Base-by-base conservation (phyloP, 805 yeast genomes). In the Pichia thaimueangensis region DNA sequence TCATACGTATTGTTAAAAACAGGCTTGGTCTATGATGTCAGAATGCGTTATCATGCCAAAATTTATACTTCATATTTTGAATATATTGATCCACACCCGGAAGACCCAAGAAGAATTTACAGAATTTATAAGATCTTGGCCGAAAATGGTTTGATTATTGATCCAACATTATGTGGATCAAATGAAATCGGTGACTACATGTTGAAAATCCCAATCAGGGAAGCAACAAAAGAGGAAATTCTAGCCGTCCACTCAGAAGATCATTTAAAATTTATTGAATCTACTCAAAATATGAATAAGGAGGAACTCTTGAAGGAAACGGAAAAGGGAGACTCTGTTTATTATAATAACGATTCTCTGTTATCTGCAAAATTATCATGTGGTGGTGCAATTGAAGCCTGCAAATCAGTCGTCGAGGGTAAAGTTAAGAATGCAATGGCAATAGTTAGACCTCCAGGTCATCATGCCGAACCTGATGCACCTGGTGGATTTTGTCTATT, bases 71-170 rank as follows among this genome's bases (percentile, higher is more conserved):
- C 93, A 2, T 86, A 91, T 52, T 85, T 78, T 54, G 96, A 91
- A 61, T 91, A 91, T 63, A 86, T 91, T 40, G 98, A 93, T 58
- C 98, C 97, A 2, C 99, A 93, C 59, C 99, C 99, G 5, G 99
- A 93, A 61, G 98, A 93, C 58, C 99, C 99, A 10, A 74, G 98
- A 48, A 78, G 99, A 52, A 89, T 91, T 29, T 93, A 89, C 64
- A 74, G 97, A 43, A 86, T 93, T 36, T 93, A 93, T 67, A 88
- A 93, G 64, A 83, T 85, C 32, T 71, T 93, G 34, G 97, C 96
- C 0, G 97, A 93, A 57, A 88, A 93, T 30, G 98, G 98, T 0
- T 70, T 93, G 13, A 82, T 93, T 43, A 74, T 68, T 29, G 97
- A 91, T 58, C 82, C 86, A 13, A 73, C 83, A 9, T 67, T 88